phyloP scores from a whole-genome alignment of 495 filamentous ascomycete species.

The Penicillium canariense region DNA sequence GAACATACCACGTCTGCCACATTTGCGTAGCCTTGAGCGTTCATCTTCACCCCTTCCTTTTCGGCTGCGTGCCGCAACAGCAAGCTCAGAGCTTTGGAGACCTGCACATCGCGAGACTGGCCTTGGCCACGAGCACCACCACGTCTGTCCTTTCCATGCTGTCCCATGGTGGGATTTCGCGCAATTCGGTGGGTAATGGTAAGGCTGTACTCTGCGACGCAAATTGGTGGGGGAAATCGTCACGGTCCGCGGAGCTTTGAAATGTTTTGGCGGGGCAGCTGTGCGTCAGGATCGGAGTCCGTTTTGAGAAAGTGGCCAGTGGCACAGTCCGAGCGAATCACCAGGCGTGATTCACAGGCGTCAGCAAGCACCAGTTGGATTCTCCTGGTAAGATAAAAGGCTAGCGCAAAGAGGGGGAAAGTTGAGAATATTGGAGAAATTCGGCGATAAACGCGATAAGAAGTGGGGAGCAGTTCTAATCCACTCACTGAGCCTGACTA shows the following conservation, averaged over 20 bases:
- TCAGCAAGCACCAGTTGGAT: not conserved
- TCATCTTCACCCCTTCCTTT: slow-evolving; percentile 72
- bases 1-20: slow-evolving; percentile 71
- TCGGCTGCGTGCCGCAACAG: slow-evolving; percentile 82
- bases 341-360: not conserved
- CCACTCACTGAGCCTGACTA: too few relatives aligned
- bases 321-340: not conserved
- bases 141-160: slow-evolving; percentile 10
- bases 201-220: not conserved
- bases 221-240: slow-evolving; percentile 2
- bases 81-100: slow-evolving; percentile 79
- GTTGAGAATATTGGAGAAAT: not conserved
- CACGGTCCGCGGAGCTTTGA: not conserved
- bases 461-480: not conserved
- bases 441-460: not conserved
- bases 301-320: not conserved
- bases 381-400: not conserved
- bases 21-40: slow-evolving; percentile 75
- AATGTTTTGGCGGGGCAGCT: slow-evolving; percentile 2
- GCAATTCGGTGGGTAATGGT: not conserved
- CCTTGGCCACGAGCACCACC: slow-evolving; percentile 18
- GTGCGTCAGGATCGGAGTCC: slow-evolving; percentile 7
- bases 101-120: slow-evolving; percentile 54
- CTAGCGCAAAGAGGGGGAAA: not conserved
- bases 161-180: not conserved